Conservation (phyloP, 768 basidiomycete genomes). For the Porpolomopsis calyptriformis region DNA sequence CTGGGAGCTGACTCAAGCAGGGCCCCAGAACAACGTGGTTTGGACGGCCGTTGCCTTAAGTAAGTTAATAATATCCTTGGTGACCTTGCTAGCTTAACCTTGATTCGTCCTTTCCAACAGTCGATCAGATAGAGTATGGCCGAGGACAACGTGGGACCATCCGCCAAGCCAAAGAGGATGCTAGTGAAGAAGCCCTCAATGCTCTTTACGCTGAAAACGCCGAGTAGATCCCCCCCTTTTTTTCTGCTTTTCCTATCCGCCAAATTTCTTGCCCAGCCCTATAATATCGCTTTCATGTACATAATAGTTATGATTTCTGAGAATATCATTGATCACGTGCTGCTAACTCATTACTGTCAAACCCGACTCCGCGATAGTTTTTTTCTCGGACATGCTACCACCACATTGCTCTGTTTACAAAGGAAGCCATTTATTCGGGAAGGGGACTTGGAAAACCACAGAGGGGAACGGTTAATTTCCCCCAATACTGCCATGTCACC, state of each 20-base stretch:
- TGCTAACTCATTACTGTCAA: no score
- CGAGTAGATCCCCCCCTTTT: no score
- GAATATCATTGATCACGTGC: no score
- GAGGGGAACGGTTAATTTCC: not conserved
- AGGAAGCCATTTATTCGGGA: not conserved
- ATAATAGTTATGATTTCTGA: no score
- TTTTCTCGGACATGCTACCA: not conserved
- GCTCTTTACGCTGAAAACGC: not conserved
- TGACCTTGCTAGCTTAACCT: not conserved
- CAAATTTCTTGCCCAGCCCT: no score
- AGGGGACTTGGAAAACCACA: not conserved
- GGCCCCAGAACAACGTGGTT: no score
- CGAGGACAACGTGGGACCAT: constrained; percentile 8
- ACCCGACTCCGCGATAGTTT: not conserved
- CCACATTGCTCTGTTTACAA: not conserved
- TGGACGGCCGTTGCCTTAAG: constrained; percentile 22
- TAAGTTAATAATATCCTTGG: constrained; percentile 10
- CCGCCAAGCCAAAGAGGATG: not conserved
- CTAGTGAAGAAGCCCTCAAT: not conserved
- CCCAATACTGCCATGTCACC: not conserved
- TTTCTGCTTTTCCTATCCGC: no score
- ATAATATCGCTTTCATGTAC: no score
- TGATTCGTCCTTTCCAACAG: constrained; percentile 4
- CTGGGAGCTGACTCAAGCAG: constrained; percentile 1
- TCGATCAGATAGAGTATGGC: constrained; percentile 10